Conservation (phyloP, 805 yeast genomes). For the Candida dajiaensis region DNA sequence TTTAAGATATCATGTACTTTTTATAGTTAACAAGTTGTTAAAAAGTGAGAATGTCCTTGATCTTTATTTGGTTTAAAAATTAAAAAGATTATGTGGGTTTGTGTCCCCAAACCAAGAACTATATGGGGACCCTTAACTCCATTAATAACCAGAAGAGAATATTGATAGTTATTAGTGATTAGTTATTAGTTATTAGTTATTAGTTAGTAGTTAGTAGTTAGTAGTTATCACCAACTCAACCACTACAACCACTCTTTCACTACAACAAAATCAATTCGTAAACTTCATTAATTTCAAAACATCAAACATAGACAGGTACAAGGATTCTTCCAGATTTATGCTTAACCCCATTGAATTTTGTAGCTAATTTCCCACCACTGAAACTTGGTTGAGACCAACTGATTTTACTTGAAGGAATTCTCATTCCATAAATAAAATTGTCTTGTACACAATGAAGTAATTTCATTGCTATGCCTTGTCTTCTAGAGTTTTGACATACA, state of each 20-base stretch:
- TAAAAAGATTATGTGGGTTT: neutral
- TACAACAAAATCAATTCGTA: too few relatives aligned
- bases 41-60: too few relatives aligned
- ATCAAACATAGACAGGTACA: conserved; percentile 39
- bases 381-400: conserved; percentile 74
- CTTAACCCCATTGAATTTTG: conserved; percentile 44
- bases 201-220: too few relatives aligned
- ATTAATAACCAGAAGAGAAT: too few relatives aligned
- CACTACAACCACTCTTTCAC: too few relatives aligned
- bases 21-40: too few relatives aligned
- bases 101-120: neutral
- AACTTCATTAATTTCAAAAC: neutral
- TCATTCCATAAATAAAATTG: conserved; percentile 44
- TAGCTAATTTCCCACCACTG: conserved; percentile 56
- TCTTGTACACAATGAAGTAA: conserved; percentile 39
- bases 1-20: neutral
- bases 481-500: conserved; percentile 39
- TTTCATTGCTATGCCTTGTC: conserved; percentile 42
- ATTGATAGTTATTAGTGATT: too few relatives aligned
- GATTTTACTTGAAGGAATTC: conserved; percentile 35
- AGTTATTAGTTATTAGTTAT: too few relatives aligned
- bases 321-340: conserved; percentile 48
- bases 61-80: too few relatives aligned
- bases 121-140: too few relatives aligned
- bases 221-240: too few relatives aligned